phyloP scores from a whole-genome alignment of 257 asterid genomes.

The Rauvolfia tetraphylla region DNA sequence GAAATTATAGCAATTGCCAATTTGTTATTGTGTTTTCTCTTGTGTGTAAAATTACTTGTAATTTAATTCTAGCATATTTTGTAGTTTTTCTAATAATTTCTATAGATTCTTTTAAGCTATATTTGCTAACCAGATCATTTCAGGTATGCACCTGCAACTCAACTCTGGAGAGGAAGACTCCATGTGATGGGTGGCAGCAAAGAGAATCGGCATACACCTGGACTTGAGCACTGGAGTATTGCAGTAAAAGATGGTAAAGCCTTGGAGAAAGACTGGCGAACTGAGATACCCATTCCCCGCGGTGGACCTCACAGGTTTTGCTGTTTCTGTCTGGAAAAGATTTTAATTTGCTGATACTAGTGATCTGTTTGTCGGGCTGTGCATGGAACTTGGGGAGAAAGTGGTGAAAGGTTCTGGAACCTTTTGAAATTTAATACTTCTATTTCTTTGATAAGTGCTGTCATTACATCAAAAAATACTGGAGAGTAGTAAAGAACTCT shows the following conservation, averaged over 20 bases:
- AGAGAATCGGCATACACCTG: constrained; percentile 77
- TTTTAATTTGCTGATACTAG: neutral
- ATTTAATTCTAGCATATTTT: neutral
- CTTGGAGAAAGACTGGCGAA: constrained; percentile 70
- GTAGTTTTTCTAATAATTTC: neutral
- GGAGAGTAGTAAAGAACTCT: too few species aligned
- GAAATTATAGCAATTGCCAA: neutral
- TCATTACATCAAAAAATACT: neutral
- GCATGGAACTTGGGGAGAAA: neutral
- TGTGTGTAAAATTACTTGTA: neutral
- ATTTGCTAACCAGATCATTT: constrained; percentile 23
- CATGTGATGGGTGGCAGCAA: constrained; percentile 99
- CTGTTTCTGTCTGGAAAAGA: constrained; percentile 14
- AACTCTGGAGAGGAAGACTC: constrained; percentile 90
- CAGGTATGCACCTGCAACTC: constrained; percentile 97
- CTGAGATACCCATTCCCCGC: constrained; percentile 84
- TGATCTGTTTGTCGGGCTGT: neutral
- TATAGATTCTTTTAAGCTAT: constrained; percentile 1
- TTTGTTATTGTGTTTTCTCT: neutral
- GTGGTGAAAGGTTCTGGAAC: neutral
- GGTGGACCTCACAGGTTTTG: constrained; percentile 93
- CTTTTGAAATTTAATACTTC: neutral
- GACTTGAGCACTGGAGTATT: constrained; percentile 84
- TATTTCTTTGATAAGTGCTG: neutral
- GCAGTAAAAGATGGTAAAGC: constrained; percentile 81